phyloP scores from a whole-genome alignment of 2,329 filamentous ascomycete genomes.

The Lachnellula arida region DNA sequence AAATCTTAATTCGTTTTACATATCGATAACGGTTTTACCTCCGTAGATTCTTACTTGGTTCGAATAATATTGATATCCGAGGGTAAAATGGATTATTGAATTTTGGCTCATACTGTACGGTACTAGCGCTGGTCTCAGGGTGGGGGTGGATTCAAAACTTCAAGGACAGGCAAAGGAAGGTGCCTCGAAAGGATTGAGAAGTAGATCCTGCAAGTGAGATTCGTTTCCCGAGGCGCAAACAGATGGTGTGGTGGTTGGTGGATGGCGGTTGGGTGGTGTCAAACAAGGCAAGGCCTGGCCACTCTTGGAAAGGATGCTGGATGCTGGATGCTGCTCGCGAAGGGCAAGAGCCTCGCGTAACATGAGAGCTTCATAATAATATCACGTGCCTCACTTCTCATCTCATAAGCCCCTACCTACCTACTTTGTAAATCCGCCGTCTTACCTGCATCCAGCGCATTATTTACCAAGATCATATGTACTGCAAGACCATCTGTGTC shows the following conservation, averaged over 20 bases:
- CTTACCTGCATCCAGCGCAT: background rate
- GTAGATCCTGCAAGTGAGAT: constrained; percentile 10
- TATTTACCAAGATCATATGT: background rate
- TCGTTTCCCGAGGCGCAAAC: constrained; percentile 1
- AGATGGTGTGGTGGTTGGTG: background rate
- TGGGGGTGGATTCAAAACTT: too few species aligned
- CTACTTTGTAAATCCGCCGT: background rate
- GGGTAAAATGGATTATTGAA: constrained; percentile 11
- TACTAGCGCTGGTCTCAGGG: too few species aligned
- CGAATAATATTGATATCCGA: constrained; percentile 19
- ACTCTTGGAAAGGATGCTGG: too few species aligned
- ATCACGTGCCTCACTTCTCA: background rate
- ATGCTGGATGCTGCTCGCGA: background rate
- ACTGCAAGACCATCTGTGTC: too few species aligned
- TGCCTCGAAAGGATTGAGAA: constrained; percentile 1
- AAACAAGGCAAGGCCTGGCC: background rate
- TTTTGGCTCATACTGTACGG: background rate
- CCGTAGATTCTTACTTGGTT: constrained; percentile 1
- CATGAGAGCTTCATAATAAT: background rate
- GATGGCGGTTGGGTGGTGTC: too few species aligned
- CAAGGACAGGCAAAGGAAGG: too few species aligned
- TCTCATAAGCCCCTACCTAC: too few species aligned
- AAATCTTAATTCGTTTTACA: constrained; percentile 7
- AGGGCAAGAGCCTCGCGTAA: background rate
- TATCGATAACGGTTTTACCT: constrained; percentile 6